Evolutionary conservation across 2,329 filamentous ascomycete species (phyloP), one percentile per base, ranked within the genome.

Genomic region (Aspergillus jensenii): DNA sequence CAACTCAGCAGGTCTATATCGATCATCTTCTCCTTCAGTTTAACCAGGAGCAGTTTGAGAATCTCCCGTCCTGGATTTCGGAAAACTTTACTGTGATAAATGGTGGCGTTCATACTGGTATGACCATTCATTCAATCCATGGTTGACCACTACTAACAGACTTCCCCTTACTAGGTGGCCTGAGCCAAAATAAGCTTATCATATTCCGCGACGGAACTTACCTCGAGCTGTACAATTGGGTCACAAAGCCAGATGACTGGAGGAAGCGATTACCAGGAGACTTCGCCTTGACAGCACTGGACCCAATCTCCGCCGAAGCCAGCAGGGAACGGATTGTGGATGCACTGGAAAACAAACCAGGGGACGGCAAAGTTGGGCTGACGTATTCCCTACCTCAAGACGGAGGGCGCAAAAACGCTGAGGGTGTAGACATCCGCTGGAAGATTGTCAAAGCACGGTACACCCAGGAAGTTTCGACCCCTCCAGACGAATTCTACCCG

Each of bases 121-220:
- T 6, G 58, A 4, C 40, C 17, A 3, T 23, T 31, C 9, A 25
- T 55, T 17, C 25, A 31, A 45, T 37, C 37, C 9, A 12, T 14
- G 41, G 14, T 8, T 12, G 27, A 39, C 21, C 27, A 47, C 17
- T 2, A 17, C 45, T 53, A 41, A 53, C 31, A 47, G 3, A 44
- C 6, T 19, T 4, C 33, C 5, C 51, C 41, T 12, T n/a, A 15
- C 19, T 17, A 61, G 59, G 56, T 33, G 56, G 56, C 15, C 27
- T 53, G 12, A 61, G 56, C n/a, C 56, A 50, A n/a, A 61, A 61
- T 39, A 55, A 61, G 35, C 35, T 61, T 7, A 59, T 61, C n/a
- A 19, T 59, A 12, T 59, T 61, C 41, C 14, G 49, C 21, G 59
- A 61, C 27, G 49, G 50, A 15, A 61, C 56, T 7, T 61, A 61